Conservation (phyloP, 176 grass and related monocot species). For the Poa pratensis region DNA sequence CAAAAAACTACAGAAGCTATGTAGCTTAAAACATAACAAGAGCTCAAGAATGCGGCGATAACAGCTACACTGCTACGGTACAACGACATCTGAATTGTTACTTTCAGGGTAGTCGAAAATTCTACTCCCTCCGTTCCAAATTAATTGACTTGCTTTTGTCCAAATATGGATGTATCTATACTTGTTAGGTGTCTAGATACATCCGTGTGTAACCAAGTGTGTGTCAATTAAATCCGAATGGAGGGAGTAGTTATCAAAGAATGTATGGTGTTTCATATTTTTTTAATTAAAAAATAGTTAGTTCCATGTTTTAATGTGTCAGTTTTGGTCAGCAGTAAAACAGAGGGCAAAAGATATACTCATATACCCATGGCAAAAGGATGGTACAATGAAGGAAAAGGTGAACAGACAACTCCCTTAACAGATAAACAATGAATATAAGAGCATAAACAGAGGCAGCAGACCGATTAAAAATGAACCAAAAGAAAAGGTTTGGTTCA, state of each 20-base stretch:
- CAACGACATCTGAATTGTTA: background rate
- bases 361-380: background rate
- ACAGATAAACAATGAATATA: background rate
- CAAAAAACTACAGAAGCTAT: conserved; percentile 4
- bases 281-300: background rate
- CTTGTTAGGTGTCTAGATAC: no score
- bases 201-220: no score
- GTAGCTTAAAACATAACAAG: background rate
- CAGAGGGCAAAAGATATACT: background rate
- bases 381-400: conserved; percentile 10
- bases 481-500: conserved; percentile 12
- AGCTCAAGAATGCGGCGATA: background rate
- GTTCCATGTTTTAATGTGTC: conserved; percentile 1
- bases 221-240: no score
- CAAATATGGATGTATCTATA: no score
- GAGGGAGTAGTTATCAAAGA: background rate
- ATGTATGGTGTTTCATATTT: background rate
- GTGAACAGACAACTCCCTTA: conserved; percentile 15
- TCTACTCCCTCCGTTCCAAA: no score
- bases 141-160: no score
- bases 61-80: background rate
- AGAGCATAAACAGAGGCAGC: background rate
- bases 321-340: background rate
- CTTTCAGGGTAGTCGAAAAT: background rate
- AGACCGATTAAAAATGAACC: background rate